These are phyloP conservation scores for Globisporangium uncinulatum DNA, from an alignment of 352 stramenopile species.

Conservation along the genomic window DNA sequence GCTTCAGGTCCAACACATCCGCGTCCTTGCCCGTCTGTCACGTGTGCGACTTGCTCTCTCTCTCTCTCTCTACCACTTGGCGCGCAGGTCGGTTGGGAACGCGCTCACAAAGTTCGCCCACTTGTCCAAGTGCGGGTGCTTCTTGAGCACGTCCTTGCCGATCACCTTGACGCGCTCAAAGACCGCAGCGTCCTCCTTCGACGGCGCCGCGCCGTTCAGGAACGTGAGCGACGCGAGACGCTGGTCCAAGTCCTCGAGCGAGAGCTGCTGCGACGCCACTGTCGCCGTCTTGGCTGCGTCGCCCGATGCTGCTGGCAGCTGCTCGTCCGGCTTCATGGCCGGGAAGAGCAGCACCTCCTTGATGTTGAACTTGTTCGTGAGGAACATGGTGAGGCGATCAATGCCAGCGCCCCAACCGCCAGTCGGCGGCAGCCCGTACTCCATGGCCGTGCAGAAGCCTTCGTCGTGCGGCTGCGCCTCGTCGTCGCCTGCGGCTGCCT, in stretches of 20 bases:
- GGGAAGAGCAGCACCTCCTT: conserved; percentile 99
- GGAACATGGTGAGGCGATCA: conserved; percentile 96
- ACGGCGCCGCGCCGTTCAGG: conserved; percentile 60
- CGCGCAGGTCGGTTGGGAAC: conserved; percentile 72
- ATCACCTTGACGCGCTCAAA: conserved; percentile 80
- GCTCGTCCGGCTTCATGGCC: conserved; percentile 97
- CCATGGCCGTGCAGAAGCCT: conserved; percentile 91
- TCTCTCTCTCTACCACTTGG: conserved; percentile 51
- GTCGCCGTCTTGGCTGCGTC: background rate
- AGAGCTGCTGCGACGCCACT: conserved; percentile 4
- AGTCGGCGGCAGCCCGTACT: conserved; percentile 97
- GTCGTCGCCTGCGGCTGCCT: conserved; percentile 74
- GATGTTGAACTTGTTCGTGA: conserved; percentile 92
- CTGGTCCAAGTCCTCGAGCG: conserved; percentile 60
- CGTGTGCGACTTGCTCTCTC: background rate
- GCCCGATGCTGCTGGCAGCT: conserved; percentile 10
- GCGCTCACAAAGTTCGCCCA: conserved; percentile 66
- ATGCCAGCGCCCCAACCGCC: conserved; percentile 97
- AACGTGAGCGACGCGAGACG: conserved; percentile 52
- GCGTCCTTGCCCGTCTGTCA: too few species aligned
- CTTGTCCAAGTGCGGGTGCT: conserved; percentile 74
- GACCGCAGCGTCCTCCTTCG: conserved; percentile 57
- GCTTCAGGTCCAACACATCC: too few species aligned
- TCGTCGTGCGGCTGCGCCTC: conserved; percentile 93
- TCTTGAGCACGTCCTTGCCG: conserved; percentile 62